Base-by-base conservation (phyloP, 805 yeast species). In the Saturnispora diversa region DNA sequence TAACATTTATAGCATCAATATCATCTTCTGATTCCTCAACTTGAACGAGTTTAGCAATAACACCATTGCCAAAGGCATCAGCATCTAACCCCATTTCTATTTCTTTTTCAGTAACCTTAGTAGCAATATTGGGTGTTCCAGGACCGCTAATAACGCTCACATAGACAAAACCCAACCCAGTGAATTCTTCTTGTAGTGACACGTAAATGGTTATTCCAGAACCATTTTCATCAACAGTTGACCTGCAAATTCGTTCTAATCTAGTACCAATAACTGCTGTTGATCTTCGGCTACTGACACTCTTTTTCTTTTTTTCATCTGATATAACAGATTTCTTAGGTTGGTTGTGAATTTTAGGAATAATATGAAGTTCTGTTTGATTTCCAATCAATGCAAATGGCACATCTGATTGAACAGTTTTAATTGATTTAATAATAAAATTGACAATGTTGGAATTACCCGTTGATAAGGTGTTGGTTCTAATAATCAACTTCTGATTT, bases 381-480 rank as follows among this genome's bases (percentile, higher is more conserved):
- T 64, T 57, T 2, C 69, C 75, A 24, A 74, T 58, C 37, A 64
- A 65, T 22, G 69, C 69, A 65, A 35, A 60, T 3, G 50, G 45
- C 3, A 51, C 34, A 7, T 53, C 54, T 1, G 33, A 31, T 2
- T 50, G 39, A 8, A 46, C 44, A 1, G 59, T 52, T 34, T 42
- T 68, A 63, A 80, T 63, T 23, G 63, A 62, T 11, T 67, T 58
- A 8, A 83, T 75, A 22, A 55, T 63, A 44, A 86, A 70, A 26
- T 70, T 71, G 9, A 94, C 88, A 4, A 62, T 29, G 31, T 30
- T 45, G 7, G 45, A 26, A 31, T 27, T 45, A 8, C 39, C 44
- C 5, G 81, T 69, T 4, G 81, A 65, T 5, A 80, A 69, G 2
- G 83, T 68, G 6, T 80, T 70, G 1, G 94, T 83, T 52, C 76